phyloP scores from a whole-genome alignment of 2,329 filamentous ascomycete species.

The Fusarium sp. region DNA sequence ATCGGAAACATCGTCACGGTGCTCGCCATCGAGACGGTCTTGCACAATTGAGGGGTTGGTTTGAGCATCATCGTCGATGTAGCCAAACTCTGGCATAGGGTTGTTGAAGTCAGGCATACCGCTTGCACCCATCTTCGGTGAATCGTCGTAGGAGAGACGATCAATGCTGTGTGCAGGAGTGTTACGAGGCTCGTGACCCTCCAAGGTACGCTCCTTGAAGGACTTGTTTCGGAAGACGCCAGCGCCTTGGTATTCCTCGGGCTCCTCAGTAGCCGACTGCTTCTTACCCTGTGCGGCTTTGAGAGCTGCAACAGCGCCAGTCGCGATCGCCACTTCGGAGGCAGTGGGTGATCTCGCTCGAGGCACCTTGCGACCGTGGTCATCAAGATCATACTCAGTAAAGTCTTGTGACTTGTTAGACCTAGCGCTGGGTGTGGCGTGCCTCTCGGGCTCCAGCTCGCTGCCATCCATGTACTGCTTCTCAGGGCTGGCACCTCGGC shows the following conservation, averaged over 20 bases:
- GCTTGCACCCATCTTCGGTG: slow-evolving; percentile 72
- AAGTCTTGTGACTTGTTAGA: slow-evolving; percentile 61
- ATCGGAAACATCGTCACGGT: slow-evolving; percentile 62
- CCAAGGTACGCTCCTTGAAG: slow-evolving; percentile 73
- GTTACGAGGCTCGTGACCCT: slow-evolving; percentile 65
- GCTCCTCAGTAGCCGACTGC: slow-evolving; percentile 53
- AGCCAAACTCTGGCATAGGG: slow-evolving; percentile 82
- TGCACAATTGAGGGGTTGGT: slow-evolving; percentile 89
- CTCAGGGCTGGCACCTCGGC: slow-evolving; percentile 55
- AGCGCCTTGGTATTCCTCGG: slow-evolving; percentile 58
- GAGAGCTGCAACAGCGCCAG: slow-evolving; percentile 66
- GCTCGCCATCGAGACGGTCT: slow-evolving; percentile 72
- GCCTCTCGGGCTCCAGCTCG: slow-evolving; percentile 56
- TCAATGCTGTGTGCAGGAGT: slow-evolving; percentile 71
- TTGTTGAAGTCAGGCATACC: slow-evolving; percentile 76
- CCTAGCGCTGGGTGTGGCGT: slow-evolving; percentile 55
- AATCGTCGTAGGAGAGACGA: slow-evolving; percentile 65
- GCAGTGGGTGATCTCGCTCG: slow-evolving; percentile 63
- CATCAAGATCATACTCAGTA: slow-evolving; percentile 68
- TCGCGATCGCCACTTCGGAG: slow-evolving; percentile 69
- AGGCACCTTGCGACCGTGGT: slow-evolving; percentile 68
- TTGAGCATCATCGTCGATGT: slow-evolving; percentile 74
- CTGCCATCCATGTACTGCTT: slow-evolving; percentile 59
- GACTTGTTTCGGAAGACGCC: slow-evolving; percentile 72
- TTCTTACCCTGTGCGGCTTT: slow-evolving; percentile 63